Evolutionary conservation across 2,329 filamentous ascomycete genomes (phyloP), one percentile per base, ranked within the genome.

Genomic region (Penicillium griseofulvum): DNA sequence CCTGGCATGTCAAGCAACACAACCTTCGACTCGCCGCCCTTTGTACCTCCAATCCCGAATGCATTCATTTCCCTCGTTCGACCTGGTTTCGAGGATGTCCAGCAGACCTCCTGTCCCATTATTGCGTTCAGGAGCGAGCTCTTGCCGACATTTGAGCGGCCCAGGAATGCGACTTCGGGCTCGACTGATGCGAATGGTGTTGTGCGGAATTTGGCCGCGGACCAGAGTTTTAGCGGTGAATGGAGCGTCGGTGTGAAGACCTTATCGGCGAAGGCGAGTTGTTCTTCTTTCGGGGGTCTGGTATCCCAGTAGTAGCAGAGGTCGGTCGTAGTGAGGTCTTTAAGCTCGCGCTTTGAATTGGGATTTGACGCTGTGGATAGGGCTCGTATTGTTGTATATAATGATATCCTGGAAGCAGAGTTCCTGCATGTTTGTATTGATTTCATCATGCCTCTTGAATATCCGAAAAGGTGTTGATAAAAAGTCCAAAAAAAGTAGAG

Each of bases 1-100:
- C 87, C 87, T 1, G 87, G 87, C 81, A 87, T 87, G 69, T 90
- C 87, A 19, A 90, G 76, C 33, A 90, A 77, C 0, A 86, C 80
- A 28, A 88, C 66, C 59, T 76, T 79, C 17, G 71, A 68, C 55
- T 76, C 68, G 49, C 75, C 72, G 9, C 69, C 71, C 51, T 71
- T 78, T 44, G 69, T 73, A n/a, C 76, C 74, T n/a, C 83, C 78
- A 19, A 88, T 77, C 2, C 81, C 82, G 68, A 86, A 89, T 0
- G 83, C 83, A 60, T 88, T 87, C 83, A 89, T 87, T 17, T 81
- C 81, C 57, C 78, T 78, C 6, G 87, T 89, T 43, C 82, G 77
- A 0, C 87, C 87, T 0, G 84, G 83, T 17, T 81, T 83, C 3
- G 79, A 80, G 4, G 80, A 83, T 0, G 84, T 84, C 64, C 79